Conservation (phyloP, 2,329 filamentous ascomycete species). For the Hymenotorrendiella dingleyae region DNA sequence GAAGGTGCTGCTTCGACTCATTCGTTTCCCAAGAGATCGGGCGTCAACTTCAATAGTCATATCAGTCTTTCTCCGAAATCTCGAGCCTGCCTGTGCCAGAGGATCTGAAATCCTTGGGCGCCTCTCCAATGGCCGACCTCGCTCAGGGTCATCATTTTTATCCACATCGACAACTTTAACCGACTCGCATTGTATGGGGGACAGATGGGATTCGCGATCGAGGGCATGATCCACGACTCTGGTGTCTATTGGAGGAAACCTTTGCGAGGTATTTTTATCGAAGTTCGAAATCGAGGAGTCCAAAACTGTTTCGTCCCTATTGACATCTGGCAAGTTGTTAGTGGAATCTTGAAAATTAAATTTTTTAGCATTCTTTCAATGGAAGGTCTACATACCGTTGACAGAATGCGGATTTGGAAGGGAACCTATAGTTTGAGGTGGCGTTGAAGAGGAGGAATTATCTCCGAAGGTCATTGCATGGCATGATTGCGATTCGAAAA, state of each 20-base stretch:
- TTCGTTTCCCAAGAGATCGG: conserved; percentile 17
- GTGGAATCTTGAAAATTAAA: no score
- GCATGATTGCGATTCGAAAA: conserved; percentile 23
- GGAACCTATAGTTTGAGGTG: no score
- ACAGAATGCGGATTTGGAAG: no score
- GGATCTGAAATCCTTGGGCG: conserved; percentile 20
- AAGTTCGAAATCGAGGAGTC: no score
- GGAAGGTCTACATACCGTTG: no score
- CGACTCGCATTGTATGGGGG: background rate
- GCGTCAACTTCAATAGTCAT: conserved; percentile 24
- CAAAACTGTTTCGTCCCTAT: no score
- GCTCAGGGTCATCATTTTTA: conserved; percentile 16
- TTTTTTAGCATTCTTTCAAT: no score
- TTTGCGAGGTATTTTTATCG: background rate
- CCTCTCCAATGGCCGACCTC: conserved; percentile 21
- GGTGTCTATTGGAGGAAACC: background rate
- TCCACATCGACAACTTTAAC: conserved; percentile 6
- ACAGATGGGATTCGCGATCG: background rate
- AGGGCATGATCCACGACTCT: background rate
- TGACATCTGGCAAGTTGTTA: no score
- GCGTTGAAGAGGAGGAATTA: conserved; percentile 6
- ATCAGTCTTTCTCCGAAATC: conserved; percentile 12
- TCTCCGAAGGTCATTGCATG: conserved; percentile 27
- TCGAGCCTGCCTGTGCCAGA: conserved; percentile 23
- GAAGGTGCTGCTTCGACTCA: conserved; percentile 26